Percentiles rank a stretch among this genome's conserved stretches.
Conservation (phyloP, 164 flowering plant genomes). For the Berberis thunbergii region DNA sequence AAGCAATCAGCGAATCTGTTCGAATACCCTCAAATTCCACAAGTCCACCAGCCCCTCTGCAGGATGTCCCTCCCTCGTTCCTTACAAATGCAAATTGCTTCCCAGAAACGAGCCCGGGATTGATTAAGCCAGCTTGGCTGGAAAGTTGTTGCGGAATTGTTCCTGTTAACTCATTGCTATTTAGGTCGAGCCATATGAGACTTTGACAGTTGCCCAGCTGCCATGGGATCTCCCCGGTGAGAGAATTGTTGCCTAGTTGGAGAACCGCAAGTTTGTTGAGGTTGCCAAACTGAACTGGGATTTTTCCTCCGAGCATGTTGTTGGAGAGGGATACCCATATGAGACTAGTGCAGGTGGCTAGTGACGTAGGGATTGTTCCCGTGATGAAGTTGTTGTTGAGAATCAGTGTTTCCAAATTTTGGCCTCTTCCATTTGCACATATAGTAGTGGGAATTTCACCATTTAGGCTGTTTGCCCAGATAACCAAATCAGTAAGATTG, state of each 20-base stretch:
- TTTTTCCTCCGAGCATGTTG: slow-evolving; percentile 57
- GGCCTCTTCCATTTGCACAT: slow-evolving; percentile 48
- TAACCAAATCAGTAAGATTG: slow-evolving; percentile 51
- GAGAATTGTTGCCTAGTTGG: slow-evolving; percentile 15
- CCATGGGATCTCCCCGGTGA: slow-evolving; percentile 50
- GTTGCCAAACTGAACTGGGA: slow-evolving; percentile 57
- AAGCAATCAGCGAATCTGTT: slow-evolving; percentile 33
- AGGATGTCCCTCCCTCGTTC: slow-evolving; percentile 75
- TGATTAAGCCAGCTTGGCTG: slow-evolving; percentile 44
- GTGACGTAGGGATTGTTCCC: slow-evolving; percentile 54
- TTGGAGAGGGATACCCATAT: slow-evolving; percentile 78
- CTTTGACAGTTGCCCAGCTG: slow-evolving; percentile 55
- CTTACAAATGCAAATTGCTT: slow-evolving; percentile 79
- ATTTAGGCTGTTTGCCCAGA: slow-evolving; percentile 70
- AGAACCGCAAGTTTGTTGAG: slow-evolving; percentile 60
- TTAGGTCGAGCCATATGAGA: slow-evolving; percentile 85
- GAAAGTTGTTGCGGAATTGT: slow-evolving; percentile 52
- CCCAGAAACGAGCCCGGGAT: slow-evolving; percentile 57
- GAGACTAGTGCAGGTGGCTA: slow-evolving; percentile 50
- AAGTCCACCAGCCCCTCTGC: slow-evolving; percentile 81
- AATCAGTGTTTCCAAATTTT: slow-evolving; percentile 45
- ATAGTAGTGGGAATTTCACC: slow-evolving; percentile 70
- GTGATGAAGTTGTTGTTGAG: slow-evolving; percentile 67
- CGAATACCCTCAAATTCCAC: slow-evolving; percentile 73
- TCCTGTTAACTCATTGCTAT: slow-evolving; percentile 60